phyloP scores from a whole-genome alignment of 768 basidiomycete genomes.

The Boletus reticuloceps region DNA sequence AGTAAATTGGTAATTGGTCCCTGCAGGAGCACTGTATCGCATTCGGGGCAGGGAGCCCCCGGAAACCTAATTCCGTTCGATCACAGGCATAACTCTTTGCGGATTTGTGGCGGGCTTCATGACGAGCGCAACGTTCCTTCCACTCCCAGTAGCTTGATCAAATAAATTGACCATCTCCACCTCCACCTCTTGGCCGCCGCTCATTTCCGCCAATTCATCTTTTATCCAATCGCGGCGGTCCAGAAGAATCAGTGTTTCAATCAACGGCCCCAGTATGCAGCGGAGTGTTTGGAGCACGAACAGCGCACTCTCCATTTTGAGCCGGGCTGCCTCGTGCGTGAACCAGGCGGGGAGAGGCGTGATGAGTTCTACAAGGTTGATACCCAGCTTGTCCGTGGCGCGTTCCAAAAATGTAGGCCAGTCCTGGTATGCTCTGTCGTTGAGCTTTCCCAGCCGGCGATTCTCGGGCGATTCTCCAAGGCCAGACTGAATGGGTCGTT shows the following conservation, averaged over 20 bases:
- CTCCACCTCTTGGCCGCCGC: constrained; percentile 25
- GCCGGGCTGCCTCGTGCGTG: constrained; percentile 18
- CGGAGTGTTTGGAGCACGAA: constrained; percentile 64
- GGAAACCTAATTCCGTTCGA: constrained; percentile 4
- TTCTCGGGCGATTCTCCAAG: constrained; percentile 41
- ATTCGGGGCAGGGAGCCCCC: constrained; percentile 3
- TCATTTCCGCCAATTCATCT: constrained; percentile 34
- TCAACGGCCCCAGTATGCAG: constrained; percentile 63
- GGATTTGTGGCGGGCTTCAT: constrained; percentile 35
- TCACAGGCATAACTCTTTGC: background rate
- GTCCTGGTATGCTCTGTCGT: constrained; percentile 45
- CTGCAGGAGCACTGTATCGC: constrained; percentile 6
- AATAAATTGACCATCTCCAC: constrained; percentile 64
- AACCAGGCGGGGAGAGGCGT: constrained; percentile 21
- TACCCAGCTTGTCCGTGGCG: constrained; percentile 27
- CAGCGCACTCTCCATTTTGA: constrained; percentile 40
- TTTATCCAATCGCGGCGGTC: constrained; percentile 62
- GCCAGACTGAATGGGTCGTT: constrained; percentile 17
- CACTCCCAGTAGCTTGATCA: constrained; percentile 70
- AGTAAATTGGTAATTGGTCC: constrained; percentile 9
- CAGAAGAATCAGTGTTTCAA: constrained; percentile 63
- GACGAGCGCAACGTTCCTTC: constrained; percentile 66
- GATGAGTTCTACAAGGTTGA: constrained; percentile 13
- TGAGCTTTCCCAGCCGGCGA: constrained; percentile 51
- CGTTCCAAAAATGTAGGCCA: constrained; percentile 49